phyloP scores from a whole-genome alignment of 257 asterid genomes.

The Coffea eugenioides region DNA sequence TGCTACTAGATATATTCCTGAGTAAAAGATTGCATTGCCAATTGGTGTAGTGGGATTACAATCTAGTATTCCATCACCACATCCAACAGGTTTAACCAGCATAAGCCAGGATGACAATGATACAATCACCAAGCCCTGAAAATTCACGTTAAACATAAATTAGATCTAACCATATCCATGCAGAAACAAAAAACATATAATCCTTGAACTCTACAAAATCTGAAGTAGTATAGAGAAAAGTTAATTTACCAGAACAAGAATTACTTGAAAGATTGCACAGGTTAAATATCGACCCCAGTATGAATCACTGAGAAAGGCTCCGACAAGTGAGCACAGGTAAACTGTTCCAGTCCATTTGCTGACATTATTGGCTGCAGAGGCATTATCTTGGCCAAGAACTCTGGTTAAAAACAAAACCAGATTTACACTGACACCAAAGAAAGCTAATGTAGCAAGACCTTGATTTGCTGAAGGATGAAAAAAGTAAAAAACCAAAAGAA shows the following conservation, averaged over 20 bases:
- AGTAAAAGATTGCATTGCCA: constrained; percentile 45
- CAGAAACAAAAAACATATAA: background rate
- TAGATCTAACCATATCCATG: too few species aligned
- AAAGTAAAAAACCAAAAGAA: too few species aligned
- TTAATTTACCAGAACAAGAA: constrained; percentile 52
- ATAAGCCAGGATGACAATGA: constrained; percentile 58
- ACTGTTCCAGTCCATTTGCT: constrained; percentile 90
- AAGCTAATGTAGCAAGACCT: constrained; percentile 78
- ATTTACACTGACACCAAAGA: constrained; percentile 84
- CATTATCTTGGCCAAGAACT: constrained; percentile 69
- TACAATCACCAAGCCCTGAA: constrained; percentile 60
- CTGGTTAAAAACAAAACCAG: constrained; percentile 69
- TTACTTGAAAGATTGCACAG: constrained; percentile 62
- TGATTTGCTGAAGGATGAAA: constrained; percentile 49
- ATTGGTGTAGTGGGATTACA: constrained; percentile 24
- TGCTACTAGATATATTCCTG: constrained; percentile 69
- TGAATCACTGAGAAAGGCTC: constrained; percentile 84
- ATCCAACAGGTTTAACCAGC: constrained; percentile 58
- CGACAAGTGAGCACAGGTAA: constrained; percentile 68
- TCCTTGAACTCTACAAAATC: too few species aligned
- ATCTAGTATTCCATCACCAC: constrained; percentile 45
- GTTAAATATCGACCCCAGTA: constrained; percentile 84
- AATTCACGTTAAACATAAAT: background rate
- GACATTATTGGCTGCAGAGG: constrained; percentile 73
- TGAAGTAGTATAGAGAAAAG: background rate